A percentile compares a stretch with the other conserved stretches of the same genome.
These are phyloP conservation scores for Venturia pyrina DNA, from an alignment of 2,329 filamentous ascomycete genomes.

Conservation along the genomic window DNA sequence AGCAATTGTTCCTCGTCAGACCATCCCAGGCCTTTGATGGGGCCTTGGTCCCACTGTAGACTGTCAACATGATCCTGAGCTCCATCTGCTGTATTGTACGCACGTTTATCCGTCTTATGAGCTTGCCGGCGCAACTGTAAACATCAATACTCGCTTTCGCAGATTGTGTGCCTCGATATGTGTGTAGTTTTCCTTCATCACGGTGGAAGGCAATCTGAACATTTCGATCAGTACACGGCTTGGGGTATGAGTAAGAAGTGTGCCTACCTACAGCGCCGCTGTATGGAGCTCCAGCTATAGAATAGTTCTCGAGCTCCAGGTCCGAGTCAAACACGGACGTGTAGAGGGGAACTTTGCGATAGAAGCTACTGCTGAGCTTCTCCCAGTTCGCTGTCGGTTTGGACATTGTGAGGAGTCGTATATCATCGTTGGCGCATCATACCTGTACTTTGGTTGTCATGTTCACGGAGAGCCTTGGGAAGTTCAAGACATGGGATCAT, in stretches of 20 bases:
- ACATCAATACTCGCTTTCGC: slow-evolving; percentile 83
- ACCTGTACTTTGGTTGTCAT: not conserved
- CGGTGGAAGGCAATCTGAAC: slow-evolving; percentile 67
- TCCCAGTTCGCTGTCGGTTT: slow-evolving; percentile 87
- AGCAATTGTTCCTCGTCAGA: slow-evolving; percentile 90
- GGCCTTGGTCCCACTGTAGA: slow-evolving; percentile 71
- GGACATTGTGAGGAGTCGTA: slow-evolving; percentile 23
- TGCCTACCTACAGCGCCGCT: slow-evolving; percentile 78
- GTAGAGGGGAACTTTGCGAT: slow-evolving; percentile 90
- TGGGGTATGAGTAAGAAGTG: slow-evolving; percentile 2
- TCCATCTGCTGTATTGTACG: slow-evolving; percentile 20
- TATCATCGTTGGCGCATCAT: slow-evolving; percentile 1
- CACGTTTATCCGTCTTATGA: slow-evolving; percentile 66
- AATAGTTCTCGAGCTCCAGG: slow-evolving; percentile 88
- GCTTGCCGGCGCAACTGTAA: slow-evolving; percentile 85
- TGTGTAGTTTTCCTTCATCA: slow-evolving; percentile 74
- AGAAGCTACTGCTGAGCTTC: slow-evolving; percentile 84
- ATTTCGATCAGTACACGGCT: slow-evolving; percentile 14
- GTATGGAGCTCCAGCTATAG: slow-evolving; percentile 84
- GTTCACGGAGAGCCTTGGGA: not conserved
- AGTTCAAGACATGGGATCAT: not conserved
- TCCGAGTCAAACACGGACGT: slow-evolving; percentile 87
- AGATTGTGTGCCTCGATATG: slow-evolving; percentile 61
- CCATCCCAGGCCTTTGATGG: slow-evolving; percentile 85
- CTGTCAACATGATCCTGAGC: not conserved